Conservation (phyloP, 140 eudicot species). For the Senecio squalidus region DNA sequence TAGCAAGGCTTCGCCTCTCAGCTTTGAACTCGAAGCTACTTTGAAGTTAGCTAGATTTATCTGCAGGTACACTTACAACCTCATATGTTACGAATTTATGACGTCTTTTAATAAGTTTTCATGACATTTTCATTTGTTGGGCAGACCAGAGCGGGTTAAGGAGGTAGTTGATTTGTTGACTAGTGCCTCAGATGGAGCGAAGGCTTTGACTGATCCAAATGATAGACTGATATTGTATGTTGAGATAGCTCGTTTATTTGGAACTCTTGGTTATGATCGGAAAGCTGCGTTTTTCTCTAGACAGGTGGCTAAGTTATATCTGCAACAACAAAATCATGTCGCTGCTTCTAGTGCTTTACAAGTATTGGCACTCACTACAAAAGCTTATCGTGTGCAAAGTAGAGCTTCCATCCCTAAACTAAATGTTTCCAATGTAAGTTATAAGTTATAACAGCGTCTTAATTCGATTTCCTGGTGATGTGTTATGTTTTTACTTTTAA, state of each 20-base stretch:
- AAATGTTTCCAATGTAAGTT: slow-evolving; percentile 51
- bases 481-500: too few relatives aligned
- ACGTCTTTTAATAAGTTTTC: not conserved
- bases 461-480: not conserved
- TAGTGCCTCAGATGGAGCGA: slow-evolving; percentile 88
- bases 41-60: slow-evolving; percentile 86
- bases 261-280: slow-evolving; percentile 83
- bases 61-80: slow-evolving; percentile 56
- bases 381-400: slow-evolving; percentile 93
- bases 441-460: not conserved
- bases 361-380: slow-evolving; percentile 88
- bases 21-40: slow-evolving; percentile 97
- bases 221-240: slow-evolving; percentile 66
- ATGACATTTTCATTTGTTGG: slow-evolving; percentile 12
- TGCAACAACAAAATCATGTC: slow-evolving; percentile 74
- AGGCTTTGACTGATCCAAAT: slow-evolving; percentile 83
- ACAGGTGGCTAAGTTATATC: slow-evolving; percentile 92
- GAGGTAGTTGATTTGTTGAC: slow-evolving; percentile 90
- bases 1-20: slow-evolving; percentile 82
- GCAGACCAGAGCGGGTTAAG: slow-evolving; percentile 72
- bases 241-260: slow-evolving; percentile 96
- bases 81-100: not conserved
- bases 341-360: slow-evolving; percentile 99
- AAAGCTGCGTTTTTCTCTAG: slow-evolving; percentile 99
- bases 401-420: slow-evolving; percentile 50